Evolutionary conservation across 2,329 filamentous ascomycete genomes (phyloP).

Genomic region (Sporothrix humicola): DNA sequence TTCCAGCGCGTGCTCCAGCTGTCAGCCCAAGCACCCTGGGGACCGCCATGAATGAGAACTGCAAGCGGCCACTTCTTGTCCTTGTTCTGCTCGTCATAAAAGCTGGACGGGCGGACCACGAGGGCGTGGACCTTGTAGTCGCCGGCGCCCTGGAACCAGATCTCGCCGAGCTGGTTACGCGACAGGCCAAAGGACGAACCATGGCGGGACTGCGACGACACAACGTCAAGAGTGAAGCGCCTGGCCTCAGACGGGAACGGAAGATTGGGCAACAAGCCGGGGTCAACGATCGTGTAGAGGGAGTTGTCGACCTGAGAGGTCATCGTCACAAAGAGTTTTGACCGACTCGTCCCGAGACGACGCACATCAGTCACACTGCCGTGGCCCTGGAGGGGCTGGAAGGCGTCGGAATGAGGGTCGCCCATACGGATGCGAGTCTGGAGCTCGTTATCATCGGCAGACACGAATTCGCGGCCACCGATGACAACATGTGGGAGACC

Average conservation of each 20-base stretch:
- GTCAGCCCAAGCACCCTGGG: conserved; percentile 77
- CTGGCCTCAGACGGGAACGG: neutral
- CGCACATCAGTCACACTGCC: conserved; percentile 62
- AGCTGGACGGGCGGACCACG: conserved; percentile 69
- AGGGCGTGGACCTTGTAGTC: conserved; percentile 72
- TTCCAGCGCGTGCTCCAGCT: conserved; percentile 86
- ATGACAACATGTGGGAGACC: conserved; percentile 58
- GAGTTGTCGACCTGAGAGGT: conserved; percentile 75
- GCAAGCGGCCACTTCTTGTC: conserved; percentile 72
- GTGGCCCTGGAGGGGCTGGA: conserved; percentile 41
- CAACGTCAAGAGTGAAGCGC: conserved; percentile 45
- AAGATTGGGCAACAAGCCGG: conserved; percentile 37
- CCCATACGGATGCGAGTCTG: neutral
- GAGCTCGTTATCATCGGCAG: conserved; percentile 3
- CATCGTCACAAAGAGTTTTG: conserved; percentile 66
- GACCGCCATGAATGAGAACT: conserved; percentile 82
- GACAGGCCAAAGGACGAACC: conserved; percentile 72
- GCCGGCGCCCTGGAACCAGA: conserved; percentile 71
- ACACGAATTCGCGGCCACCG: conserved; percentile 39
- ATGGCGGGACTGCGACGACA: conserved; percentile 70
- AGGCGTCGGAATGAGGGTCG: conserved; percentile 6
- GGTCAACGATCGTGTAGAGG: conserved; percentile 66
- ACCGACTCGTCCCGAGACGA: conserved; percentile 47
- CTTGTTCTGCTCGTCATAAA: conserved; percentile 63
- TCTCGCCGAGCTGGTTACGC: conserved; percentile 66